A percentile compares a stretch with the other conserved stretches of the same genome.
Evolutionary conservation across 2,329 filamentous ascomycete genomes (phyloP).

Genomic region (Fusarium humuli): DNA sequence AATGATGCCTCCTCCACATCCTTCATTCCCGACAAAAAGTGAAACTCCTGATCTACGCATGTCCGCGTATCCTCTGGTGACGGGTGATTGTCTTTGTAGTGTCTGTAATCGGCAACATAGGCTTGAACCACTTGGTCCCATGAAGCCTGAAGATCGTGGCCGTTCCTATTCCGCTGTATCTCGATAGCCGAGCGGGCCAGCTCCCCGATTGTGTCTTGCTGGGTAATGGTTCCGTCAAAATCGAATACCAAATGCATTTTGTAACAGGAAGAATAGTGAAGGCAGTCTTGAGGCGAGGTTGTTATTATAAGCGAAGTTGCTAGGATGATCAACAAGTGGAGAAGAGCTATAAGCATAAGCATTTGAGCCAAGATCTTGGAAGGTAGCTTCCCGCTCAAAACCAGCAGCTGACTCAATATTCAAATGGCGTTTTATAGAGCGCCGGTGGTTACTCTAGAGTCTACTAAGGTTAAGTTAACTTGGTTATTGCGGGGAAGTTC

Average conservation of each 20-base stretch:
- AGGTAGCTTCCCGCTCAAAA: background rate
- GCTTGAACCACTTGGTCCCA: slow-evolving; percentile 61
- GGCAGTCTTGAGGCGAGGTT: background rate
- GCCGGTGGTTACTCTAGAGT: slow-evolving; percentile 19
- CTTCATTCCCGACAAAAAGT: slow-evolving; percentile 58
- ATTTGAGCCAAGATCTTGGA: slow-evolving; percentile 14
- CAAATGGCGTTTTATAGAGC: background rate
- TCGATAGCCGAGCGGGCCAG: slow-evolving; percentile 59
- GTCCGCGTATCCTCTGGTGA: slow-evolving; percentile 51
- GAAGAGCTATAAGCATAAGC: slow-evolving; percentile 12
- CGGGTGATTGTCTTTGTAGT: slow-evolving; percentile 52
- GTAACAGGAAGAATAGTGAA: slow-evolving; percentile 2
- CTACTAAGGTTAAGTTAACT: background rate
- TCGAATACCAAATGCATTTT: slow-evolving; percentile 64
- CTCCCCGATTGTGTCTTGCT: slow-evolving; percentile 62
- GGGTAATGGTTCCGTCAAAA: slow-evolving; percentile 71
- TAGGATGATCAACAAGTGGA: slow-evolving; percentile 7
- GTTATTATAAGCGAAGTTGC: slow-evolving; percentile 5
- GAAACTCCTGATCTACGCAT: slow-evolving; percentile 54
- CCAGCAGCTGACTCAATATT: slow-evolving; percentile 19
- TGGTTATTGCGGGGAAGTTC: slow-evolving; percentile 35
- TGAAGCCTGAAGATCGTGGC: slow-evolving; percentile 50
- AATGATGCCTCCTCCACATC: slow-evolving; percentile 61
- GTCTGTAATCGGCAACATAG: slow-evolving; percentile 58
- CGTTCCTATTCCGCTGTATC: slow-evolving; percentile 46